A percentile compares a stretch with the other conserved stretches of the same genome.
Evolutionary conservation across 78 protist species (phyloP).

Genomic region (Polysphondylium violaceum): DNA sequence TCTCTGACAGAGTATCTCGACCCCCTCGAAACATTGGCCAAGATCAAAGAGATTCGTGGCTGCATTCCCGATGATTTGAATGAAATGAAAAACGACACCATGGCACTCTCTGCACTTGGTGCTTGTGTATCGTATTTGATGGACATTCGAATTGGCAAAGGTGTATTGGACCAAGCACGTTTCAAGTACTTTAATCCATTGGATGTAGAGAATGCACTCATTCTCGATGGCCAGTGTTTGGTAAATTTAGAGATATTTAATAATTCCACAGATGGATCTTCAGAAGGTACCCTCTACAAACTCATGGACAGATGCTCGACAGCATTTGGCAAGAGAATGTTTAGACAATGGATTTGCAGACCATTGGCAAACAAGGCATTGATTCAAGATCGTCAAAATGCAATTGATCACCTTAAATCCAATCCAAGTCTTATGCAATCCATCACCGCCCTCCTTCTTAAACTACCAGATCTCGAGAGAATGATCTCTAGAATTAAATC

Average conservation of each 20-base stretch:
- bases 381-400: conserved; percentile 66
- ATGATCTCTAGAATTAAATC: conserved; percentile 61
- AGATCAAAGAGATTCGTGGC: conserved; percentile 6
- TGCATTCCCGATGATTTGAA: neutral
- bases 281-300: conserved; percentile 74
- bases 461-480: conserved; percentile 81
- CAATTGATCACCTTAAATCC: conserved; percentile 49
- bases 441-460: neutral
- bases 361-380: conserved; percentile 15
- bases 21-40: neutral
- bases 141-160: conserved; percentile 37
- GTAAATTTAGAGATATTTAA: conserved; percentile 72
- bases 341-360: conserved; percentile 79
- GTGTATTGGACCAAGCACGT: conserved; percentile 15
- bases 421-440: neutral
- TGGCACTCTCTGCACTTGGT: conserved; percentile 49
- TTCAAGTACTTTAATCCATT: conserved; percentile 34
- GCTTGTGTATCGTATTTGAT: conserved; percentile 44
- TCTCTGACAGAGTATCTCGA: conserved; percentile 35
- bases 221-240: conserved; percentile 76
- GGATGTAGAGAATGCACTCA: conserved; percentile 41
- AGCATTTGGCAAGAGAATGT: conserved; percentile 69
- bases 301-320: conserved; percentile 77
- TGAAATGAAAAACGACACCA: conserved; percentile 3
- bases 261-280: conserved; percentile 73